These are phyloP conservation scores for Vigna hirtella DNA, from an alignment of 306 rosid genomes.

Conservation along the genomic window DNA sequence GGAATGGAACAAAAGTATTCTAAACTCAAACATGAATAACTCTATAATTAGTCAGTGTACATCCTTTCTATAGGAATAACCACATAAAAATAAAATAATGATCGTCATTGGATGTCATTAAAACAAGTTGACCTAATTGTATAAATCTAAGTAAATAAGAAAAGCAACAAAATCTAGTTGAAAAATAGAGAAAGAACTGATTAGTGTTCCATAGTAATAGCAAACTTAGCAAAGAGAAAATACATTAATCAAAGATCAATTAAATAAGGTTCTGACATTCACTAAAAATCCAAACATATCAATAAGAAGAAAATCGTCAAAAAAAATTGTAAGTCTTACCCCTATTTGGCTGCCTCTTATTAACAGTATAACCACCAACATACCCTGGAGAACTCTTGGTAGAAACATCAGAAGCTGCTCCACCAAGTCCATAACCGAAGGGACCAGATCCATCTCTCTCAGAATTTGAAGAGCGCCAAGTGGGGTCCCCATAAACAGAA, in stretches of 20 bases:
- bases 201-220: background rate
- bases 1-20: background rate
- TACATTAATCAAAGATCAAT: slow-evolving; percentile 23
- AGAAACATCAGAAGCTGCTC: slow-evolving; percentile 79
- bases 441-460: slow-evolving; percentile 86
- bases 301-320: slow-evolving; percentile 13
- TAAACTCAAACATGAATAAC: background rate
- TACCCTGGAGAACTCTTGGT: slow-evolving; percentile 84
- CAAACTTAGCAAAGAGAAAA: slow-evolving; percentile 5
- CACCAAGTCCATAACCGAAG: slow-evolving; percentile 86
- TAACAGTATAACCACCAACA: slow-evolving; percentile 94
- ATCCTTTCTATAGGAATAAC: background rate
- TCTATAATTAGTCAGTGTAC: slow-evolving; percentile 1
- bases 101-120: slow-evolving; percentile 30
- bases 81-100: slow-evolving; percentile 9
- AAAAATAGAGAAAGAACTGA: background rate
- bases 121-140: slow-evolving; percentile 24
- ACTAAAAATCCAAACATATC: slow-evolving; percentile 39
- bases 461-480: slow-evolving; percentile 86
- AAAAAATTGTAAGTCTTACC: slow-evolving; percentile 63
- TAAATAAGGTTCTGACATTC: slow-evolving; percentile 24
- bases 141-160: slow-evolving; percentile 12
- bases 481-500: slow-evolving; percentile 81
- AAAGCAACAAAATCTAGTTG: background rate
- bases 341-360: slow-evolving; percentile 96